Evolutionary conservation across 2,329 filamentous ascomycete genomes (phyloP), one percentile per base, ranked within the genome.

Genomic region (Aspergillus intermedius): DNA sequence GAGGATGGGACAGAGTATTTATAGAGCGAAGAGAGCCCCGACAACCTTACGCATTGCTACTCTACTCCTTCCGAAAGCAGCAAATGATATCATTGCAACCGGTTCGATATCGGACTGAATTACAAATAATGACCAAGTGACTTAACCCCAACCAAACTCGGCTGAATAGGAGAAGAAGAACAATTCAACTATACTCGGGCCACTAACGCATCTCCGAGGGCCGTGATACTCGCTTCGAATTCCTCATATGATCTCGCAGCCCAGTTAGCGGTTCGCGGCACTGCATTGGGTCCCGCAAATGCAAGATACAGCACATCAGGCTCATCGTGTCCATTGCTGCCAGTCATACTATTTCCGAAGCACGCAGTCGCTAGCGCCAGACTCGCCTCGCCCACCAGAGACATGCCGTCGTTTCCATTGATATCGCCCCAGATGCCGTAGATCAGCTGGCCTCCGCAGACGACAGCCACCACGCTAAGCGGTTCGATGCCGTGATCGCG

Each of bases 391-490:
- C 44, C 47, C 13, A 49, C 47, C 3, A 49, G 28, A 13, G 50
- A 40, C 4, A 22, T 13, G 22, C 35, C 35, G 23, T 49, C 50
- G 21, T 47, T 42, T 7, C 47, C 50, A 28, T 49, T 52, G 15
- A 37, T 40, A 21, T 52, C 50, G 13, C 47, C 47, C 50, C 47
- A 52, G 19, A 52, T 28, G 5, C 50, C 50, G 22, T 52, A 52
- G 8, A 52, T 9, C 3, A 52, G 44, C 17, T 47, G 25, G 10
- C 49, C 41, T 13, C 22, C 35, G 28, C 50, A 52, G 17, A 52
- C 44, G 2, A 52, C 47, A 3, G 50, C 50, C 15, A 49, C 50
- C 5, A 49, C 34, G 19, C 47, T 47, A 9, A 52, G 42, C 6
- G 50, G 47, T 7, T 45, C n/a, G 6, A 52, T 25, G 25, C 44